These are phyloP conservation scores for Penicillium canariense DNA, from an alignment of 495 filamentous ascomycete species.

Conservation along the genomic window DNA sequence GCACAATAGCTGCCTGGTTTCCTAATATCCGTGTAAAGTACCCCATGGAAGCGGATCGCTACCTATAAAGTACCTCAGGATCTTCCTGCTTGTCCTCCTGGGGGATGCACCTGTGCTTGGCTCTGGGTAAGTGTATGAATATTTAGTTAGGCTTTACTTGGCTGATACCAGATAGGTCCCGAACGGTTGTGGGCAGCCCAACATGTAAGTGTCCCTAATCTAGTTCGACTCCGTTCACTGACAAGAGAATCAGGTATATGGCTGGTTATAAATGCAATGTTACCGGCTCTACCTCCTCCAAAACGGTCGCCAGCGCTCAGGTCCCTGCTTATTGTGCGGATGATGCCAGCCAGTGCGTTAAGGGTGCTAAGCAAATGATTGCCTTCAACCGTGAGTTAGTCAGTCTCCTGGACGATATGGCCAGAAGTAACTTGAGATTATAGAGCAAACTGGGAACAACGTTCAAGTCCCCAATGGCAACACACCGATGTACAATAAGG, in stretches of 20 bases:
- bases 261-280: conserved; percentile 54
- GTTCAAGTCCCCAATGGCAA: conserved; percentile 15
- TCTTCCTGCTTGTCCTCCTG: conserved; percentile 47
- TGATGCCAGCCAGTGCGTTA: conserved; percentile 42
- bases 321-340: conserved; percentile 44
- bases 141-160: neutral
- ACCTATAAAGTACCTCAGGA: conserved; percentile 46
- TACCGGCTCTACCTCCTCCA: conserved; percentile 40
- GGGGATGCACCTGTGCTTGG: conserved; percentile 56
- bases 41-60: conserved; percentile 50
- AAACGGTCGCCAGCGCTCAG: conserved; percentile 37
- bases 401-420: neutral
- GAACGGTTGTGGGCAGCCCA: conserved; percentile 45
- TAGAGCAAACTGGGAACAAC: conserved; percentile 25
- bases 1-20: conserved; percentile 4
- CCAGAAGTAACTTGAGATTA: neutral
- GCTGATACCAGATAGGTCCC: conserved; percentile 32
- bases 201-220: conserved; percentile 26
- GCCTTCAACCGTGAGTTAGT: conserved; percentile 43
- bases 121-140: conserved; percentile 39
- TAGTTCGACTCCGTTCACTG: neutral
- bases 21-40: conserved; percentile 23
- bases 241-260: conserved; percentile 42
- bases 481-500: conserved; percentile 19
- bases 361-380: conserved; percentile 56